phyloP scores from a whole-genome alignment of 768 basidiomycete species.

The Psilocybe cubensis region DNA sequence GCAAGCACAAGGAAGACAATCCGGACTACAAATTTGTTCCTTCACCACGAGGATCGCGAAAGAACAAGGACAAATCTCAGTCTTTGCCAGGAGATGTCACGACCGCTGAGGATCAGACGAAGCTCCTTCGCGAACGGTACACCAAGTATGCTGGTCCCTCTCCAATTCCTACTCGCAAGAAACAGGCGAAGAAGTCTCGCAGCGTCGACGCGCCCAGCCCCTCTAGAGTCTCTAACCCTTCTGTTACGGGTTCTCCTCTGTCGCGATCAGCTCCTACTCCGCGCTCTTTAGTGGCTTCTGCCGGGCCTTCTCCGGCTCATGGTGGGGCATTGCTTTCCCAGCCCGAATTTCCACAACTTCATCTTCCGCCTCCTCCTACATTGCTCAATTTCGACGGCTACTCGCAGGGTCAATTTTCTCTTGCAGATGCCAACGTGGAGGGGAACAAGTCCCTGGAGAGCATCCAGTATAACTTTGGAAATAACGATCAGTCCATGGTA shows the following conservation, averaged over 20 bases:
- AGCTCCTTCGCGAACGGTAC: slow-evolving; percentile 38
- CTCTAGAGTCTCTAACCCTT: not conserved
- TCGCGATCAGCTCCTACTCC: slow-evolving; percentile 6
- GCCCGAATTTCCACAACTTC: slow-evolving; percentile 4
- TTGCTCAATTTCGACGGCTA: slow-evolving; percentile 28
- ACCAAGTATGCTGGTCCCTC: slow-evolving; percentile 36
- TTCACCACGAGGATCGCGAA: slow-evolving; percentile 35
- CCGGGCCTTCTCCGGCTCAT: slow-evolving; percentile 19
- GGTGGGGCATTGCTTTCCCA: not conserved
- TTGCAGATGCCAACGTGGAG: not conserved
- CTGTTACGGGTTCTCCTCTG: slow-evolving; percentile 9
- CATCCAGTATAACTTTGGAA: not conserved
- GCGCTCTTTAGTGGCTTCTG: slow-evolving; percentile 22
- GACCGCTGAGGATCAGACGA: slow-evolving; percentile 28
- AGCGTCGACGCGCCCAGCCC: slow-evolving; percentile 15
- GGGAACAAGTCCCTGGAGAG: not conserved
- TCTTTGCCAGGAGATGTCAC: slow-evolving; percentile 16
- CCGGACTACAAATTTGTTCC: slow-evolving; percentile 71
- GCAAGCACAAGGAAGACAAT: slow-evolving; percentile 50
- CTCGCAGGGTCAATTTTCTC: not conserved
- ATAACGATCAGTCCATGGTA: not conserved
- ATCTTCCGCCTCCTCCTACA: slow-evolving; percentile 35
- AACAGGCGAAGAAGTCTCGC: slow-evolving; percentile 30
- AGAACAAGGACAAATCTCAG: slow-evolving; percentile 30
- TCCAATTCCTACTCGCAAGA: slow-evolving; percentile 34